phyloP scores from a whole-genome alignment of 2,329 filamentous ascomycete genomes.

The Aspergillus proliferans region DNA sequence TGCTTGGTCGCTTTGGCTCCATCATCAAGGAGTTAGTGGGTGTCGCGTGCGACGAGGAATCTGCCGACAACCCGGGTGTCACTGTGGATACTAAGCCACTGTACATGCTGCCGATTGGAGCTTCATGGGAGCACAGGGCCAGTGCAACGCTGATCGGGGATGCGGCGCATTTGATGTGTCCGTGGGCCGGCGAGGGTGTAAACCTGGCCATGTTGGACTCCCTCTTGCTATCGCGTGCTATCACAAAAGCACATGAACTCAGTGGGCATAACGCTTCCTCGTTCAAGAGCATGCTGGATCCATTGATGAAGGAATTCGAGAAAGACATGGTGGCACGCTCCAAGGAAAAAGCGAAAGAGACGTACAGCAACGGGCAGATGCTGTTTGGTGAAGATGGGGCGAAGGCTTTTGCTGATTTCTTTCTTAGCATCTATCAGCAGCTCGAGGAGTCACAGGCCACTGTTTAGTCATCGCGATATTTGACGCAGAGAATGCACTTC shows the following conservation, averaged over 20 bases:
- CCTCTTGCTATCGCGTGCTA: slow-evolving; percentile 12
- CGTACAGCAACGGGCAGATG: slow-evolving; percentile 16
- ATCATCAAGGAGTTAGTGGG: slow-evolving; percentile 15
- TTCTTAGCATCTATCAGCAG: background rate
- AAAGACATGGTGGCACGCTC: slow-evolving; percentile 12
- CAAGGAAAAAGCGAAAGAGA: slow-evolving; percentile 14
- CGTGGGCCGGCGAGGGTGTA: slow-evolving; percentile 24
- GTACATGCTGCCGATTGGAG: slow-evolving; percentile 18
- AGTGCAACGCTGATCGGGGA: slow-evolving; percentile 22
- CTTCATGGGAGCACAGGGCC: slow-evolving; percentile 13
- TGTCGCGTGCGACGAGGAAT: slow-evolving; percentile 14
- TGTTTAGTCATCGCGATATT: too few species aligned
- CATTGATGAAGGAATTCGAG: slow-evolving; percentile 14
- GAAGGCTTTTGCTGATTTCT: slow-evolving; percentile 10
- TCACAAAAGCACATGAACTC: slow-evolving; percentile 11
- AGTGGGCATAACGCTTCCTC: background rate
- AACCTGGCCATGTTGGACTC: slow-evolving; percentile 24
- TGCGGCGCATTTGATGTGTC: slow-evolving; percentile 25
- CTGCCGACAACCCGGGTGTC: slow-evolving; percentile 4
- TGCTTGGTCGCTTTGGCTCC: slow-evolving; percentile 12
- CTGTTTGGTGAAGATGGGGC: slow-evolving; percentile 19
- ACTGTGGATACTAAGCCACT: slow-evolving; percentile 10
- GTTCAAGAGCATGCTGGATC: slow-evolving; percentile 9
- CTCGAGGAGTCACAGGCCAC: background rate
- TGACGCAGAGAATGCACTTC: too few species aligned